Evolutionary conservation across 208 protist species (phyloP).

Genomic region (Acanthamoeba healyi): DNA sequence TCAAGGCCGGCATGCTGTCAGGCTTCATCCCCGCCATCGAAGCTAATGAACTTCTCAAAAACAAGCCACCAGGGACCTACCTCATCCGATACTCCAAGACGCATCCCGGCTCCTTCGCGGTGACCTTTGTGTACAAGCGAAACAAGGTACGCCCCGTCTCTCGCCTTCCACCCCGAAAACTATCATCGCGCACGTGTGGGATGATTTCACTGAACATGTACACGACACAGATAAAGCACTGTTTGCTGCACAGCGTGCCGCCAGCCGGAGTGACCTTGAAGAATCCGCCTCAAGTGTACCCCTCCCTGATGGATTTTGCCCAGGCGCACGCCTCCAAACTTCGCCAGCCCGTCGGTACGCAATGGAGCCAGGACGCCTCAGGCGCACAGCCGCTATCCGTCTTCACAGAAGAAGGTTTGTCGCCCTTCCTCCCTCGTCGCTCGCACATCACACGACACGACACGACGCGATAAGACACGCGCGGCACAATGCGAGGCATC

Average conservation of each 20-base stretch:
- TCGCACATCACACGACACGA: no score
- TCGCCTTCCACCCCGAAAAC: background rate
- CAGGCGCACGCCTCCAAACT: slow-evolving; percentile 69
- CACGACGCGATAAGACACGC: no score
- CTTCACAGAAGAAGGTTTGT: background rate
- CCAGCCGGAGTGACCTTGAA: slow-evolving; percentile 74
- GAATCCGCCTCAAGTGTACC: slow-evolving; percentile 78
- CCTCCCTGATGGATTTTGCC: slow-evolving; percentile 74
- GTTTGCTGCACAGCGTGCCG: slow-evolving; percentile 72
- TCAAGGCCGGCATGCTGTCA: slow-evolving; percentile 72
- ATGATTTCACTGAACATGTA: no score
- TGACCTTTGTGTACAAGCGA: slow-evolving; percentile 80
- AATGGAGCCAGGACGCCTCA: slow-evolving; percentile 32
- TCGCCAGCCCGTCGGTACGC: slow-evolving; percentile 61
- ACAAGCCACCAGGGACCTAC: slow-evolving; percentile 77
- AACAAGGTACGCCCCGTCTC: background rate
- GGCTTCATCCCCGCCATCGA: slow-evolving; percentile 81
- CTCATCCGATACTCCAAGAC: slow-evolving; percentile 82
- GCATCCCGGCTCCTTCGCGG: slow-evolving; percentile 81
- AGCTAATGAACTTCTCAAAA: slow-evolving; percentile 71
- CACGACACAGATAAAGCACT: slow-evolving; percentile 82
- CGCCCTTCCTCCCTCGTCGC: slow-evolving; percentile 8
- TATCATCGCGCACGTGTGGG: no score
- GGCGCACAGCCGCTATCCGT: background rate
- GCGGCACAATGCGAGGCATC: no score